phyloP scores from a whole-genome alignment of 257 asterid species.

The Prunella vulgaris region DNA sequence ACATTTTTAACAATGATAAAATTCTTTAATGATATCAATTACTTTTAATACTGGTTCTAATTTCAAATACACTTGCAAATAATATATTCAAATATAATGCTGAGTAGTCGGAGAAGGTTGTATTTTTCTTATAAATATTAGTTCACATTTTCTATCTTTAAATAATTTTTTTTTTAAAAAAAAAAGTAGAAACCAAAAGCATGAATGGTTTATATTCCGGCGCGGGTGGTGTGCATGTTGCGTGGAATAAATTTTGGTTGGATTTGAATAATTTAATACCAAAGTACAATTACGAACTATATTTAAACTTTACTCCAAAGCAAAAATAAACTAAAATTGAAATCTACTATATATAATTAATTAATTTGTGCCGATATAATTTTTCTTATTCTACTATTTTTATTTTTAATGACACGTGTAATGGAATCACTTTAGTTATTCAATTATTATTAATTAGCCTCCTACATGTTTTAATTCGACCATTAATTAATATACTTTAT shows the following conservation, averaged over 20 bases:
- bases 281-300: constrained; percentile 17
- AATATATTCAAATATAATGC: not conserved
- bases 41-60: no score
- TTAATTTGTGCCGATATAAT: not conserved
- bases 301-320: constrained; percentile 8
- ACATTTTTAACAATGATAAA: no score
- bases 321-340: not conserved
- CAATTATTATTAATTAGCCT: no score
- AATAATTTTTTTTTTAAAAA: not conserved
- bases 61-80: not conserved
- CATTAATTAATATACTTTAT: no score
- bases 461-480: no score
- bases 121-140: not conserved
- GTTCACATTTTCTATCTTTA: not conserved
- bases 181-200: not conserved
- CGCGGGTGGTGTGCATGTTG: constrained; percentile 28
- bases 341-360: not conserved
- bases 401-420: no score
- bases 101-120: not conserved
- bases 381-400: no score
- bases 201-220: not conserved
- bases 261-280: constrained; percentile 11
- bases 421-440: no score
- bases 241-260: constrained; percentile 15
- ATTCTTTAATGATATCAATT: no score